Evolutionary conservation across 345 rosid species (phyloP), one percentile per base, ranked within the genome.

Genomic region (Linum usitatissimum): DNA sequence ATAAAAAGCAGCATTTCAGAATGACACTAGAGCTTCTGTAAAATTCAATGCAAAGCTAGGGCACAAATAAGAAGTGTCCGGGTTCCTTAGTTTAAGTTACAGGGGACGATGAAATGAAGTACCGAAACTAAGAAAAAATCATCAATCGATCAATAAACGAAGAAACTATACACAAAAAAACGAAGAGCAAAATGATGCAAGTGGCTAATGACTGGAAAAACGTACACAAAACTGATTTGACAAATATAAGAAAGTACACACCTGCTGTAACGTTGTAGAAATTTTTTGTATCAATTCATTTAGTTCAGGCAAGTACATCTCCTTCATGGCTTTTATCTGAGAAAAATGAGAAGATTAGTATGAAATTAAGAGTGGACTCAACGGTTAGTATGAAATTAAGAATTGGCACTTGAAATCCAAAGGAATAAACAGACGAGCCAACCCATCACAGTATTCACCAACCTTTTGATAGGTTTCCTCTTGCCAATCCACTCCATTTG

Each of bases 391-490:
- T 6, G 6, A 5, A 36, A 19, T 18, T 23, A 23, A 40, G 31
- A 4, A 17, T 45, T 3, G 10, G 51, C 51, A 45, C 6, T 21
- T 40, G 7, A 30, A 6, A 21, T 40, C 38, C 49, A 58, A 28
- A 59, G 57, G 30, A 7, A 59, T 1, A 7, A 18, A 53, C 9
- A 15, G 21, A 59, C 15, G 20, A 9, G 28, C 5, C 59, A 68
- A 57, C 45, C 13, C 64, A 53, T 20, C 14, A 20, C 9, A 28
- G 30, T 3, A 55, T 9, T 3, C 65, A 20, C 20, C 57, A 73
- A 90, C 99, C 97, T 93, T 87, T 67, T 84, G 92, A 68, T 69
- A 85, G 68, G 75, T 77, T 76, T 93, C 97, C 77, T 93, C 97
- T 78, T 83, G 97, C 97, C 92, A 87, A 73, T 90, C 97, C 64